Base-by-base conservation (phyloP, 192 early-diverging fungal genomes). In the Coemansia umbellata region DNA sequence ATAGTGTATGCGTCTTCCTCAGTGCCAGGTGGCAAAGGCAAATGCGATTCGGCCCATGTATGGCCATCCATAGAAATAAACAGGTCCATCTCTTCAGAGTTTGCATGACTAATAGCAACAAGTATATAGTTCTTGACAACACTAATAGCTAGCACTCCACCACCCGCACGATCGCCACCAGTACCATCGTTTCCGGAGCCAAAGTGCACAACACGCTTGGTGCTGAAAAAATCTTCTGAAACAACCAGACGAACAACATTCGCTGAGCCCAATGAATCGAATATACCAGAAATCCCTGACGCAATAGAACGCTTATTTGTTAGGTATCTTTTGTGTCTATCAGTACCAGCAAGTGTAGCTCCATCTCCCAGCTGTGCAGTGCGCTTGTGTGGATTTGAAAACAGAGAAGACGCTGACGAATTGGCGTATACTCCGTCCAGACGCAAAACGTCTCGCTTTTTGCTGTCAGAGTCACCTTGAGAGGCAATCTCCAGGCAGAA, bases 1-100 rank as follows among this genome's bases (percentile, higher is more conserved):
- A 95, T 80, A 13, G 93, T 93, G 71, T 87, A 95, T 6, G 88
- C 84, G 53, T 88, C 77, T 58, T 85, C 80, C 39, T 77, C 55
- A n/a, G 67, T 43, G 8, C 59, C 62, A 15, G 78, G 58, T 21
- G 74, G 65, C 18, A 70, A 40, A 14, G 86, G 86, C 56, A 87
- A 71, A 35, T 81, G 75, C 27, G 86, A 82, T 39, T 81, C 82
- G 41, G 78, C 70, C 80, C 87, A 90, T 3, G 55, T 74, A 32
- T 77, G 79, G 30, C 85, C 86, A 57, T 90, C 82, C n/a, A 66
- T 57, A 8, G 85, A 85, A 1, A 84, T 63, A 59, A 78, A 85
- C n/a, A 90, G 60, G 14, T 84, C 81, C 66, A 84, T 81, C 14
- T 81, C 78, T 18, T 80, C 74, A 3, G 78, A 74, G 14, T 72